Evolutionary conservation across 257 asterid species (phyloP).

Genomic region (Anisodus acutangulus): DNA sequence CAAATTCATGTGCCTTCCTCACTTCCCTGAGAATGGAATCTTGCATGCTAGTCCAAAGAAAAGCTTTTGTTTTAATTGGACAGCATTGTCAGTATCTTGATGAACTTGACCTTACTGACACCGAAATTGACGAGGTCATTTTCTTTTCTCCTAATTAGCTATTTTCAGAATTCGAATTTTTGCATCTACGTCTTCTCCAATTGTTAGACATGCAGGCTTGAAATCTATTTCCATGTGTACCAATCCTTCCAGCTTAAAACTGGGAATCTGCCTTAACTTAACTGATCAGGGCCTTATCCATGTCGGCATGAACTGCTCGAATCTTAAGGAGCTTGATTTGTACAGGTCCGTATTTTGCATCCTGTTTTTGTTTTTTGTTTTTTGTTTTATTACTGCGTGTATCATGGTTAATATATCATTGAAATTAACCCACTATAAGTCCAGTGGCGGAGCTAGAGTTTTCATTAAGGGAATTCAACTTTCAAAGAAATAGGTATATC

Average conservation of each 20-base stretch:
- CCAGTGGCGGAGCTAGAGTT: too few species aligned
- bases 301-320: conserved; percentile 64
- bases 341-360: conserved; percentile 57
- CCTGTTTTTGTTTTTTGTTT: too few species aligned
- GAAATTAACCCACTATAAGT: too few species aligned
- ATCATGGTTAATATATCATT: too few species aligned
- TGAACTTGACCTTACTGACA: conserved; percentile 88
- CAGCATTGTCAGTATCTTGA: conserved; percentile 66
- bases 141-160: conserved; percentile 14
- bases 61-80: conserved; percentile 75
- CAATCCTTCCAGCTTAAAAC: conserved; percentile 58
- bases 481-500: too few species aligned
- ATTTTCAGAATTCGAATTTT: background rate
- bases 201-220: conserved; percentile 50
- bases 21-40: conserved; percentile 86
- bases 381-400: too few species aligned
- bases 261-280: conserved; percentile 73
- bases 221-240: conserved; percentile 72
- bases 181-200: conserved; percentile 6
- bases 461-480: too few species aligned
- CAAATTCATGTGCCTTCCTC: conserved; percentile 68
- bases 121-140: conserved; percentile 74
- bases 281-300: conserved; percentile 69
- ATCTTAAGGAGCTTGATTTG: conserved; percentile 76
- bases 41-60: conserved; percentile 54